phyloP scores from a whole-genome alignment of 176 grass and related monocot species.

The Zoysia pacifica region DNA sequence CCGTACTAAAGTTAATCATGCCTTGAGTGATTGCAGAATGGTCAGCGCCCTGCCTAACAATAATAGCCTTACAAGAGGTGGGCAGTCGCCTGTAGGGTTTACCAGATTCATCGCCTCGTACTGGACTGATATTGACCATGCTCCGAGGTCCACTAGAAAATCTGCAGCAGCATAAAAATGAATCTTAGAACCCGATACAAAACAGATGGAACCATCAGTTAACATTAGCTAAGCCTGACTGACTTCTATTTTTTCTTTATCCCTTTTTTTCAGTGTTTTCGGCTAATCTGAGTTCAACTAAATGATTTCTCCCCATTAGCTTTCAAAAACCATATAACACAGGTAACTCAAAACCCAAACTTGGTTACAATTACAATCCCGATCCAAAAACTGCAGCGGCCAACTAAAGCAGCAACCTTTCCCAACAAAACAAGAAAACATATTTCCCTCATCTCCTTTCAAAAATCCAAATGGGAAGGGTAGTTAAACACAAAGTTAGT shows the following conservation, averaged over 20 bases:
- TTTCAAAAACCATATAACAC: too few relatives aligned
- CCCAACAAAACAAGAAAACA: background rate
- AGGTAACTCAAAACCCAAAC: background rate
- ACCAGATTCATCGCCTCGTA: background rate
- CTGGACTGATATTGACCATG: background rate
- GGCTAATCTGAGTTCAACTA: too few relatives aligned
- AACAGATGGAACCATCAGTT: background rate
- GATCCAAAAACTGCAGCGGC: background rate
- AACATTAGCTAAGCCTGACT: background rate
- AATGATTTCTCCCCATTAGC: too few relatives aligned
- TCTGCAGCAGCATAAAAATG: background rate
- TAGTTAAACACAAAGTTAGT: background rate
- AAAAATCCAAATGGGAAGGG: background rate
- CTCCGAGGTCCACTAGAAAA: background rate
- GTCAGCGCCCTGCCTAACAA: background rate
- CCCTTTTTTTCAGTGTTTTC: background rate
- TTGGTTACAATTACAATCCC: background rate
- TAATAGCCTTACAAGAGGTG: background rate
- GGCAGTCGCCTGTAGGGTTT: background rate
- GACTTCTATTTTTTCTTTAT: background rate
- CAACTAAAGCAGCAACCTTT: background rate
- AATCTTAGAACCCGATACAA: background rate
- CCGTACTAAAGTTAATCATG: background rate
- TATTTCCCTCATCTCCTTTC: background rate
- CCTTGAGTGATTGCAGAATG: background rate